A percentile compares a stretch with the other conserved stretches of the same genome.
Evolutionary conservation across 129 eudicot genomes (phyloP).

Genomic region (Heracleum sosnowskyi): DNA sequence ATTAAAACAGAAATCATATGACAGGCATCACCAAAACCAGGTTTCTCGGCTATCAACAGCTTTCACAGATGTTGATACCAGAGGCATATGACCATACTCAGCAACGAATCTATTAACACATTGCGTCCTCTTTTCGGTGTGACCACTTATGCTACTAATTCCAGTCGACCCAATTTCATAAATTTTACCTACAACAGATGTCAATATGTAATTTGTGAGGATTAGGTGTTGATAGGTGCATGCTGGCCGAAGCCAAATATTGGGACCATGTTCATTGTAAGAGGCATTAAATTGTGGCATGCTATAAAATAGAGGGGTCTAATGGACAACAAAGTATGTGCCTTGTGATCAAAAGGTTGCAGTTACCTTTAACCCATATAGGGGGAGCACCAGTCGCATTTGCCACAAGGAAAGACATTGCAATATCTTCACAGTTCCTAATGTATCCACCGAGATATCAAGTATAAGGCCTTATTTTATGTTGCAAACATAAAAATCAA

Average conservation of each 20-base stretch:
- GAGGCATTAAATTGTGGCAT: background rate
- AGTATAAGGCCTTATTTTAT: background rate
- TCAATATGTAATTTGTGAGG: background rate
- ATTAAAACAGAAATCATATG: background rate
- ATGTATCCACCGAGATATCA: conserved; percentile 16
- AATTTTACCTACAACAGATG: conserved; percentile 49
- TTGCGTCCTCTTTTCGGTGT: conserved; percentile 52
- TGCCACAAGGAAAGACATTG: conserved; percentile 78
- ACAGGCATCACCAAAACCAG: conserved; percentile 74
- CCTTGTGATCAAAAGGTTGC: background rate
- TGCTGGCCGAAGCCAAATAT: background rate
- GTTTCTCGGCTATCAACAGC: conserved; percentile 77
- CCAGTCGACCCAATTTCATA: conserved; percentile 88
- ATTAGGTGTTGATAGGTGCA: background rate
- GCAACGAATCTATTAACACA: conserved; percentile 73
- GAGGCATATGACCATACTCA: conserved; percentile 69
- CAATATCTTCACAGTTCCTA: conserved; percentile 84
- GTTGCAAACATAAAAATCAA: background rate
- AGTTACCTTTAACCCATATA: conserved; percentile 66
- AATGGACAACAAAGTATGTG: background rate
- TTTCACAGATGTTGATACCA: conserved; percentile 68
- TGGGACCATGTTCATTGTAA: background rate
- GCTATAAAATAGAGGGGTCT: background rate
- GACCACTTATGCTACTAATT: conserved; percentile 91
- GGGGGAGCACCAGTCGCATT: conserved; percentile 72